phyloP scores from a whole-genome alignment of 306 rosid species.

The Albizia julibrissin region DNA sequence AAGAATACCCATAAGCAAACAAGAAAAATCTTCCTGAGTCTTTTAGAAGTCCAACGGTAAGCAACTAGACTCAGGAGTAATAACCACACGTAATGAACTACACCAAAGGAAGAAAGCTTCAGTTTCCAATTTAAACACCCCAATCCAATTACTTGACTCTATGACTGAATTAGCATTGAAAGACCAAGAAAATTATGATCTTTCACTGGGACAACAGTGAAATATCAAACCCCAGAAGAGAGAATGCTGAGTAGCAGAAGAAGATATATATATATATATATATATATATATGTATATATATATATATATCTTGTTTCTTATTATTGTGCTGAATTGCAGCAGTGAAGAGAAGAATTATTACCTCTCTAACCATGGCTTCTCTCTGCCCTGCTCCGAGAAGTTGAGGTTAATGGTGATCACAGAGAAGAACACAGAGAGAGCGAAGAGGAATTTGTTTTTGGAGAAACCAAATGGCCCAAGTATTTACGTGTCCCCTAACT shows the following conservation, averaged over 20 bases:
- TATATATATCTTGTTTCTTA: not conserved
- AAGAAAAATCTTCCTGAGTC: constrained; percentile 18
- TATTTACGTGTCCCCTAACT: constrained; percentile 45
- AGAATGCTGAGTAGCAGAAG: constrained; percentile 21
- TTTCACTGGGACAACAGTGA: constrained; percentile 30
- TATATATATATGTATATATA: not conserved
- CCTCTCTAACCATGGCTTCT: constrained; percentile 60
- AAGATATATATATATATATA: constrained; percentile 13
- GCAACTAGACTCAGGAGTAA: constrained; percentile 1
- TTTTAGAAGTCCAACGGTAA: constrained; percentile 13
- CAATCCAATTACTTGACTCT: constrained; percentile 25
- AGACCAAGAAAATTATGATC: constrained; percentile 19
- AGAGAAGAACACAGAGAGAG: constrained; percentile 26
- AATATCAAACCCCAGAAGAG: constrained; percentile 21
- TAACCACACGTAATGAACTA: not conserved
- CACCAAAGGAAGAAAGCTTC: constrained; percentile 31
- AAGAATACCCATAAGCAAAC: constrained; percentile 23
- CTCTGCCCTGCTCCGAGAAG: constrained; percentile 33
- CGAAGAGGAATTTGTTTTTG: constrained; percentile 20
- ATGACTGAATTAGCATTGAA: constrained; percentile 18
- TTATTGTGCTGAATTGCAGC: constrained; percentile 3
- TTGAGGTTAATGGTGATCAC: constrained; percentile 44
- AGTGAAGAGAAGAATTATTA: constrained; percentile 36
- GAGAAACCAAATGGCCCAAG: constrained; percentile 36
- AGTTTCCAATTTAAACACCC: not conserved